Percentiles rank a stretch among this genome's conserved stretches.
Conservation (phyloP, 371 early-diverging fungal genomes). For the Lichtheimia ornata region DNA sequence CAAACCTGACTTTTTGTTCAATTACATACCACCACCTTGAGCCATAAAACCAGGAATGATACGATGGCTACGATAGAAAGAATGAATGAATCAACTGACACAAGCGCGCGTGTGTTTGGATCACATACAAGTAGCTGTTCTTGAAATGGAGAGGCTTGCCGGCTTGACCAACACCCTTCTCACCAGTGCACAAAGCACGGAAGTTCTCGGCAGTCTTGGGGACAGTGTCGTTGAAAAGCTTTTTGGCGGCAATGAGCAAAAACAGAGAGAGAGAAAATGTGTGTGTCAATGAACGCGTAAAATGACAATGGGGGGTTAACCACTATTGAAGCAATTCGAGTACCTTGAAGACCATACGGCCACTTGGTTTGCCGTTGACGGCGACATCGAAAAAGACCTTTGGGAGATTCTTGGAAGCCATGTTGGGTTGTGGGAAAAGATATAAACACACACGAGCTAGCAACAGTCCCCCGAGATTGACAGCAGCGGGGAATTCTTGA, state of each 20-base stretch:
- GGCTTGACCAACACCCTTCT: conserved; percentile 71
- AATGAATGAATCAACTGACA: no score
- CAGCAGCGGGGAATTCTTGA: not conserved
- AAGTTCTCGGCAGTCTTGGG: conserved; percentile 99
- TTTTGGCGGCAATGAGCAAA: no score
- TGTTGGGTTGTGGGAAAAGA: not conserved
- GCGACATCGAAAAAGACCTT: conserved; percentile 68
- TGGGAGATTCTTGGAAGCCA: conserved; percentile 28
- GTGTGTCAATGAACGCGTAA: not conserved
- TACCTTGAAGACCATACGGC: conserved; percentile 37
- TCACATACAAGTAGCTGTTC: conserved; percentile 75
- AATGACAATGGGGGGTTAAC: not conserved
- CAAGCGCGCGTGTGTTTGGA: not conserved
- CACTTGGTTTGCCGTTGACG: conserved; percentile 57
- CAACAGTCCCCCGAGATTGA: not conserved
- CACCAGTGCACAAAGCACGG: conserved; percentile 78
- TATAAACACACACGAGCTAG: not conserved
- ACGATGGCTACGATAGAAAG: conserved; percentile 69
- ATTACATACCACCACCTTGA: conserved; percentile 85
- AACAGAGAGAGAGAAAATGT: not conserved
- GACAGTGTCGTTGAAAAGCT: conserved; percentile 89
- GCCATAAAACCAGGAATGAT: conserved; percentile 97
- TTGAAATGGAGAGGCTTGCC: conserved; percentile 78
- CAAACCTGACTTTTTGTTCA: not conserved
- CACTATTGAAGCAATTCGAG: not conserved